Conservation (phyloP, 208 protist genomes). For the Zelonia costaricensis region DNA sequence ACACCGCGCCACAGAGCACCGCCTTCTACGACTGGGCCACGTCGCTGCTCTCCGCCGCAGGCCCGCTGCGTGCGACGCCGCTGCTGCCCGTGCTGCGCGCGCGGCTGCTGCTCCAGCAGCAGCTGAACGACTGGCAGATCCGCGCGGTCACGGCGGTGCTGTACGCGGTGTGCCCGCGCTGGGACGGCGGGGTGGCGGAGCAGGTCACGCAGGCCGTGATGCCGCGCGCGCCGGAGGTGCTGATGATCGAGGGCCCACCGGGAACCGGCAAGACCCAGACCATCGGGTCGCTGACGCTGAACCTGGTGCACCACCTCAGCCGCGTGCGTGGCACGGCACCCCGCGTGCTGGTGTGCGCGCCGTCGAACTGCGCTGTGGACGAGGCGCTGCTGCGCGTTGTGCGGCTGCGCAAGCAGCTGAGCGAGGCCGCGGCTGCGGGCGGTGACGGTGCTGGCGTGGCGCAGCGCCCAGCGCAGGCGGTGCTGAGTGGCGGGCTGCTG, state of each 20-base stretch:
- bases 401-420: constrained; percentile 36
- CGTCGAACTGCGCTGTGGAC: constrained; percentile 89
- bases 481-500: constrained; percentile 23
- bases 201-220: not conserved
- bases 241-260: constrained; percentile 87
- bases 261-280: constrained; percentile 94
- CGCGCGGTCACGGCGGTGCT: constrained; percentile 62
- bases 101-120: constrained; percentile 36
- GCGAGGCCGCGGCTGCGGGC: not conserved
- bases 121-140: constrained; percentile 71
- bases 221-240: constrained; percentile 39
- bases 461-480: constrained; percentile 5
- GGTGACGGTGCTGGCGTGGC: not conserved
- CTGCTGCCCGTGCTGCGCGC: constrained; percentile 17
- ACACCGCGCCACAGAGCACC: constrained; percentile 31
- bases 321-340: not conserved
- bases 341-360: constrained; percentile 77
- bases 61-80: constrained; percentile 6
- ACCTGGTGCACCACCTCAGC: constrained; percentile 63
- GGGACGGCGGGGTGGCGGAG: constrained; percentile 27
- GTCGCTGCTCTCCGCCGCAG: constrained; percentile 17
- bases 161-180: constrained; percentile 42
- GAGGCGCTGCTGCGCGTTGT: constrained; percentile 72
- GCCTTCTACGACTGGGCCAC: constrained; percentile 33
- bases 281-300: constrained; percentile 65